These are phyloP conservation scores for Suillus variegatus DNA, from an alignment of 768 basidiomycete genomes.

Conservation along the genomic window DNA sequence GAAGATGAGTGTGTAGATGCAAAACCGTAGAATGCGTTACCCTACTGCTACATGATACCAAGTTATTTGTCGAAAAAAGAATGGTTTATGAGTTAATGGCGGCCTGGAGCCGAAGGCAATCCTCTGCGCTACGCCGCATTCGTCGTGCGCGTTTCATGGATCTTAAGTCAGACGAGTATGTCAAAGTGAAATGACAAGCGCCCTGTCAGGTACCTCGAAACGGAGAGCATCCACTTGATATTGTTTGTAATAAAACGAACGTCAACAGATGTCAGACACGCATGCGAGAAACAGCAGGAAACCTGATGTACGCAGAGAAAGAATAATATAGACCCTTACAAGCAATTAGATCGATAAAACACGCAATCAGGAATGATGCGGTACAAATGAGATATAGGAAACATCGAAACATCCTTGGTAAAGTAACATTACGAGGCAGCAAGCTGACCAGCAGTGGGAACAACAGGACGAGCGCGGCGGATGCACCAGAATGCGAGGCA, in stretches of 20 bases:
- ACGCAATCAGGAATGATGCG: not conserved
- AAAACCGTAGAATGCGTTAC: not conserved
- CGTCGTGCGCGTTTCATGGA: no score
- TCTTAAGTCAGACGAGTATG: no score
- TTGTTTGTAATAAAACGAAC: not conserved
- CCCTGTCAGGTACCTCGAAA: not conserved
- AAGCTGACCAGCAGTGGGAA: no score
- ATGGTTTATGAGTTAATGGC: not conserved
- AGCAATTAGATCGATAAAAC: not conserved
- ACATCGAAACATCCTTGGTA: no score
- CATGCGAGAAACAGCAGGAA: not conserved
- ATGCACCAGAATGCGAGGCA: no score
- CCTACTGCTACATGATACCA: not conserved
- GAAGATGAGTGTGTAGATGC: conserved; percentile 87
- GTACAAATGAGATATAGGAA: not conserved
- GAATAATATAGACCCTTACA: not conserved
- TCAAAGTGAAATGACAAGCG: no score
- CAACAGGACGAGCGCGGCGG: no score
- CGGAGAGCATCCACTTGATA: not conserved
- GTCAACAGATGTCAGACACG: not conserved
- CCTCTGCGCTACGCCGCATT: no score
- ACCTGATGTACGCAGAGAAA: not conserved
- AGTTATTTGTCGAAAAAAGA: not conserved
- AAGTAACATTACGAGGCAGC: no score
- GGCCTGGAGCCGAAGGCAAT: no score